A percentile compares a stretch with the other conserved stretches of the same genome.
Conservation (phyloP, 495 filamentous ascomycete genomes). For the Podospora pseudopauciseta region DNA sequence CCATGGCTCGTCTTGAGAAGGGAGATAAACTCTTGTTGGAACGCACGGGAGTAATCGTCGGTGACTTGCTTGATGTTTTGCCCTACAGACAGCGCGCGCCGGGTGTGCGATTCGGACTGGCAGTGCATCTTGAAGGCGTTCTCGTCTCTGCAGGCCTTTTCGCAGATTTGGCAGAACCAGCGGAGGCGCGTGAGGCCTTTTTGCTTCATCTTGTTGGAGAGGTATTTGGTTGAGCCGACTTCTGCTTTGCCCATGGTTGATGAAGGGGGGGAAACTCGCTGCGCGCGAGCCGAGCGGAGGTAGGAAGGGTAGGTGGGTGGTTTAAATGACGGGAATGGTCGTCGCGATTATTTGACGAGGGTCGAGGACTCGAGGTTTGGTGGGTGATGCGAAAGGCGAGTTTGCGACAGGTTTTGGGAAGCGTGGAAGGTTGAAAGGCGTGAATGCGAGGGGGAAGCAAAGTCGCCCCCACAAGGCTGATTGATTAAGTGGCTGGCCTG, state of each 20-base stretch:
- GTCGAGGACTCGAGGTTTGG: not conserved
- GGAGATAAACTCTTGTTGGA: conserved; percentile 73
- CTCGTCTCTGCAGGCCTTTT: conserved; percentile 60
- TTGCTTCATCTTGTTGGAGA: conserved; percentile 84
- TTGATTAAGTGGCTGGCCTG: not conserved
- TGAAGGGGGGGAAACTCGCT: conserved; percentile 15
- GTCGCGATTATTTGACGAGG: not conserved
- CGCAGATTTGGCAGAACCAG: conserved; percentile 73
- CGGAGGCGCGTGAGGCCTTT: conserved; percentile 82
- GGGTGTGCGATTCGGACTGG: conserved; percentile 75
- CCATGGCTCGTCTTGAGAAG: conserved; percentile 75
- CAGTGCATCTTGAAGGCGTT: conserved; percentile 80
- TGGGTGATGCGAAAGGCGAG: not conserved
- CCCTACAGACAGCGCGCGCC: conserved; percentile 79
- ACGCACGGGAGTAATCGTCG: conserved; percentile 69
- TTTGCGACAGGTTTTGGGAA: not conserved
- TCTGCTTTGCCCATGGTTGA: conserved; percentile 88
- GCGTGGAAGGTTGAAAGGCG: not conserved
- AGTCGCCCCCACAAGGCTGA: not conserved
- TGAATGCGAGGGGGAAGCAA: not conserved
- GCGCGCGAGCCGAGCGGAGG: conserved; percentile 27
- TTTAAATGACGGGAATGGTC: not conserved
- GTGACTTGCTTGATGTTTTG: conserved; percentile 75
- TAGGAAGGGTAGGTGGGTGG: not conserved
- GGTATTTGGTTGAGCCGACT: conserved; percentile 77